Evolutionary conservation across 2,329 filamentous ascomycete species (phyloP), one percentile per base, ranked within the genome.

Genomic region (Neurospora sp.): DNA sequence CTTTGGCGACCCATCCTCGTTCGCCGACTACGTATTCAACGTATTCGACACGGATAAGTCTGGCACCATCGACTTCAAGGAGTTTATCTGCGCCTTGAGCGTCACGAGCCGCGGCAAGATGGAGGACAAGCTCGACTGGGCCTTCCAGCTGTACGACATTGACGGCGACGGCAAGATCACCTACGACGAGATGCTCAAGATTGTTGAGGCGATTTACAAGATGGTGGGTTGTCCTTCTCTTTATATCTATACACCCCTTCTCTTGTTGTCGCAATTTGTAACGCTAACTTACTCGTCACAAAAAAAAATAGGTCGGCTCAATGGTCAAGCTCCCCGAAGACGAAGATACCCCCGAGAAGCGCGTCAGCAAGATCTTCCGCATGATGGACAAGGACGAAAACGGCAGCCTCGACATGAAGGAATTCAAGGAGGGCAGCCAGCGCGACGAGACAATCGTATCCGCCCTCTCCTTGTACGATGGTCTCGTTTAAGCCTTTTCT

Each of bases 351-450:
- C 96, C 96, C 19, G 95, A 98, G 86, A 99, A 99, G 85, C 91
- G 96, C 74, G 96, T 99, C 73, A 89, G 87, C 82, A 99, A 99
- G 86, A 98, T 99, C 81, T 99, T 99, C 86, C 87, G 91, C 77
- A 98, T 98, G 96, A 99, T 99, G 96, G 96, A 99, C 85, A 99
- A 99, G 87, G 96, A 99, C 80, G 95, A 98, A 84, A 98, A 98
- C 79, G 96, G 95, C 76, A 96, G 92, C 78, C 83, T 99, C 76
- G 95, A 98, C 80, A 95, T 97, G 87, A 91, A 94, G 72, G 96
- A 99, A 81, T 99, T 99, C 86, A 98, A 98, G 83, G 96, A 99
- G 83, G 96, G 96, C 75, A 97, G 93, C 84, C 97, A 98, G 85
- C 92, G 94, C 71, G 96, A 99, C 82, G 95, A 98, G 84, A 99